Evolutionary conservation across 192 early-diverging fungal species (phyloP), one percentile per base, ranked within the genome.

Genomic region (Coemansia sp.): DNA sequence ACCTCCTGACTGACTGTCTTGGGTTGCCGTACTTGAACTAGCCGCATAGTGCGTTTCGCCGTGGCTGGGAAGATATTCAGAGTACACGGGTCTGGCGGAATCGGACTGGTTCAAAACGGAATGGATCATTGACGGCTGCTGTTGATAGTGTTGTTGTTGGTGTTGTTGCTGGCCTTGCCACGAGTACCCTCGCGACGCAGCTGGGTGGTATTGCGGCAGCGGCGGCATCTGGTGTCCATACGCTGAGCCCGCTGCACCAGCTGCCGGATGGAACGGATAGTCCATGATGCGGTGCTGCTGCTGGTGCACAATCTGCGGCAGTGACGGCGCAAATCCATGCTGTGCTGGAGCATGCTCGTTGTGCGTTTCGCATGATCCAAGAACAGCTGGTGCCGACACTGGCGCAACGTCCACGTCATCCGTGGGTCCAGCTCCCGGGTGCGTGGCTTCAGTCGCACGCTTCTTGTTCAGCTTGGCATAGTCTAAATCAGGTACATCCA

Each of bases 391-490:
- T 22, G 42, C 58, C 21, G 57, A 59, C 37, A 59, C 34, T 2
- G 57, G 57, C 17, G 57, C 28, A 20, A 12, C 25, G 50, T 52
- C 50, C 50, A 25, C 21, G 11, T 20, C 20, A 22, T 22, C 50
- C 9, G 50, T 2, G 20, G 50, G 25, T 20, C 50, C 50, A 22
- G 50, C 50, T 15, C 50, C 50, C 4, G 50, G 21, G 56, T 52
- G 49, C 34, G 36, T 31, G 42, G 73, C 67, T 23, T 83, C 82
- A 14, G 57, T 59, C 4, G 71, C 69, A 8, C 82, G 75, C 68
- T 78, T 78, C 69, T 83, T 83, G 47, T 75, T 83, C 19, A 83
- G 70, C 62, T 83, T 83, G 49, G 82, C 82, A 42, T 83, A 83
- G 46, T 83, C 78, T 81, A 81, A 55, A 63, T 34, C 31, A 34